These are phyloP conservation scores for Malus fusca DNA, from an alignment of 306 rosid genomes.

Conservation along the genomic window DNA sequence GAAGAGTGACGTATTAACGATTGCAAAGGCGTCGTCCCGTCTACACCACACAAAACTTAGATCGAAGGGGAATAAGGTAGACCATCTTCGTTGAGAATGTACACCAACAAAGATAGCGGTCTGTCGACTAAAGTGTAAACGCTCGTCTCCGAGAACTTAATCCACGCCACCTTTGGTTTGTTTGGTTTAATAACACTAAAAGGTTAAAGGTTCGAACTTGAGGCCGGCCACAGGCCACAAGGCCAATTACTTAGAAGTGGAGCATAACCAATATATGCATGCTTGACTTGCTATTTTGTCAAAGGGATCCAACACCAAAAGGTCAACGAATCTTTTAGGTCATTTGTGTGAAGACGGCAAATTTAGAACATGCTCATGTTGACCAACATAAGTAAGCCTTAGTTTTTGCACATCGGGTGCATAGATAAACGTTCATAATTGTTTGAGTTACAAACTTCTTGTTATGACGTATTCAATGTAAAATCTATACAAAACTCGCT, in stretches of 20 bases:
- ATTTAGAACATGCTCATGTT: not conserved
- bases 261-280: conserved; percentile 2
- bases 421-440: no score
- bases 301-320: conserved; percentile 3
- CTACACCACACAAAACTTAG: no score
- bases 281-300: conserved; percentile 18
- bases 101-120: no score
- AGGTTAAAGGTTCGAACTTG: not conserved
- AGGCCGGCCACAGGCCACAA: not conserved
- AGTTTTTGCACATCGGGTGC: not conserved
- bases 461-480: no score
- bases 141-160: no score
- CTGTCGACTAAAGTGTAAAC: no score
- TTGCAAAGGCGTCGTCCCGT: no score
- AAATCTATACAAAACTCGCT: not conserved
- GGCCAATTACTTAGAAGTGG: not conserved
- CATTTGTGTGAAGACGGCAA: not conserved
- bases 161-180: not conserved
- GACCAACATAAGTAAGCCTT: not conserved
- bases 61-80: no score
- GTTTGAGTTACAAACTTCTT: not conserved
- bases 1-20: no score
- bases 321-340: conserved; percentile 30
- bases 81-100: no score
- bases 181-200: conserved; percentile 5